A percentile compares a stretch with the other conserved stretches of the same genome.
Evolutionary conservation across 1,284 basidiomycete species (phyloP).

Genomic region (Marasmius oreades): DNA sequence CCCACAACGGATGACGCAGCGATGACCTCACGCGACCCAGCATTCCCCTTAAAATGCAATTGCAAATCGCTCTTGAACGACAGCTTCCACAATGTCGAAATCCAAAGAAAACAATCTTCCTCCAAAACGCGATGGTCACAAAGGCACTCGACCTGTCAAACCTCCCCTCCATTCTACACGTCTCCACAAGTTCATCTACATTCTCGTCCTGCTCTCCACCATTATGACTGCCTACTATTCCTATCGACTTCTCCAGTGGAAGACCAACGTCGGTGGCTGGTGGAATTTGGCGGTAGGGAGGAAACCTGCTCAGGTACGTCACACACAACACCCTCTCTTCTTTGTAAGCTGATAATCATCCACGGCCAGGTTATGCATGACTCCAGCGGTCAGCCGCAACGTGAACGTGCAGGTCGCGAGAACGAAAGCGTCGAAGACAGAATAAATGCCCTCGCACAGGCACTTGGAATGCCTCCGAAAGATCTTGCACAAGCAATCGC

Average conservation of each 20-base stretch:
- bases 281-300: constrained; percentile 50
- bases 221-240: constrained; percentile 47
- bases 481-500: constrained; percentile 63
- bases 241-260: constrained; percentile 47
- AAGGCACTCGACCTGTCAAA: constrained; percentile 6
- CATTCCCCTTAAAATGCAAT: background rate
- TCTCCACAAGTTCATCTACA: constrained; percentile 45
- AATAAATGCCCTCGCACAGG: constrained; percentile 55
- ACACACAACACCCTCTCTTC: constrained; percentile 6
- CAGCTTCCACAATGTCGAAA: background rate
- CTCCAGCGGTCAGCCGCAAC: too few relatives aligned
- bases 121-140: constrained; percentile 11
- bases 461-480: constrained; percentile 55
- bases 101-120: constrained; percentile 2
- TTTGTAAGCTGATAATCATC: too few relatives aligned
- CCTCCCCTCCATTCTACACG: constrained; percentile 33
- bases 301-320: constrained; percentile 21
- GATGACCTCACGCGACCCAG: background rate
- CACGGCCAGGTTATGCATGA: constrained; percentile 1
- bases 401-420: too few relatives aligned
- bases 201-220: constrained; percentile 39
- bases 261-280: constrained; percentile 54
- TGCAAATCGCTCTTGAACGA: too few relatives aligned
- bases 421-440: constrained; percentile 45
- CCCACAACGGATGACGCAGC: too few relatives aligned